Evolutionary conservation across 2,329 filamentous ascomycete genomes (phyloP).

Genomic region (Fusarium devonianum): DNA sequence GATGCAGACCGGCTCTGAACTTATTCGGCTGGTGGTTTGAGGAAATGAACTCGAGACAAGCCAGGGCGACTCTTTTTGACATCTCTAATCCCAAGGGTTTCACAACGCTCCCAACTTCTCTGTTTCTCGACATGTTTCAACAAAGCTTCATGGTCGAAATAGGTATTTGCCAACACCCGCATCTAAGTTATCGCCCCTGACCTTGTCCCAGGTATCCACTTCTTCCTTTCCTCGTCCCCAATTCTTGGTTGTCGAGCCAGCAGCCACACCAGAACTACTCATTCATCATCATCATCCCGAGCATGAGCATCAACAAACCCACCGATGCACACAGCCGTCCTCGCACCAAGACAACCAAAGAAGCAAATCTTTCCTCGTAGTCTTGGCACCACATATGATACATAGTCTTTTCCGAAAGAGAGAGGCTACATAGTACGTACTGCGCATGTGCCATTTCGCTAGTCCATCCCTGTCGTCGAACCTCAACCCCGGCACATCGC

Average conservation of each 20-base stretch:
- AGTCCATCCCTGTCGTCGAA: constrained; percentile 17
- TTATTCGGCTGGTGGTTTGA: not conserved
- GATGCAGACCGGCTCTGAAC: constrained; percentile 31
- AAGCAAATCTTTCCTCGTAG: constrained; percentile 19
- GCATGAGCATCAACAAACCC: constrained; percentile 22
- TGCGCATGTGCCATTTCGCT: too few species aligned
- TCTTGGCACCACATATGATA: constrained; percentile 5
- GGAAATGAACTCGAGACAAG: too few species aligned
- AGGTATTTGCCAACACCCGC: too few species aligned
- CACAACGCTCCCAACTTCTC: not conserved
- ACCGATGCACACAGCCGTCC: constrained; percentile 2
- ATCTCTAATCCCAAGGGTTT: constrained; percentile 1
- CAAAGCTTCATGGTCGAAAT: too few species aligned
- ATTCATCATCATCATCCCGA: constrained; percentile 3
- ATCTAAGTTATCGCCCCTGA: not conserved
- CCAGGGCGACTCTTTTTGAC: constrained; percentile 6
- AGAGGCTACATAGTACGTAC: constrained; percentile 17
- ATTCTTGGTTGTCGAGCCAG: constrained; percentile 31
- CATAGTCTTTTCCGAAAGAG: constrained; percentile 9
- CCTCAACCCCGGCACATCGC: constrained; percentile 23
- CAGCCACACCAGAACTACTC: constrained; percentile 22
- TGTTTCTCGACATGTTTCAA: too few species aligned
- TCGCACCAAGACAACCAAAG: constrained; percentile 13
- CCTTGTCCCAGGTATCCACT: not conserved
- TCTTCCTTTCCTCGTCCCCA: not conserved